A percentile compares a stretch with the other conserved stretches of the same genome.
Evolutionary conservation across 2,329 filamentous ascomycete genomes (phyloP).

Genomic region (Epichloe glyceriae): DNA sequence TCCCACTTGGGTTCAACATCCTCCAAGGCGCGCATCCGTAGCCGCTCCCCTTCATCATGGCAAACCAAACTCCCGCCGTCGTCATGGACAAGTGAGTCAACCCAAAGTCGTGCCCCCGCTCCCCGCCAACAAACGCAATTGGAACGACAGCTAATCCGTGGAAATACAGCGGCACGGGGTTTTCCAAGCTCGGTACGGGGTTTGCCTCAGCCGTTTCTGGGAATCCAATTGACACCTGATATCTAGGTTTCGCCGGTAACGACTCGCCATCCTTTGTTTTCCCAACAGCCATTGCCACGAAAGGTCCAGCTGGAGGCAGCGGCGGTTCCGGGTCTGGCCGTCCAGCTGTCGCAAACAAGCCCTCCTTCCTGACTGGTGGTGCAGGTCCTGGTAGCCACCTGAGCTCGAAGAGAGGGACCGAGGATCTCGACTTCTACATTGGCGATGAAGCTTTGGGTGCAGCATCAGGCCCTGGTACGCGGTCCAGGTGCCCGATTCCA

Average conservation of each 20-base stretch:
- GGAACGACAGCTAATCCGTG: constrained; percentile 19
- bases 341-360: constrained; percentile 85
- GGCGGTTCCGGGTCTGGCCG: constrained; percentile 74
- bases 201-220: background rate
- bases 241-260: constrained; percentile 88
- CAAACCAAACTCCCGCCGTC: constrained; percentile 98
- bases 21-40: constrained; percentile 10
- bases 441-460: constrained; percentile 89
- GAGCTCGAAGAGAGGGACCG: constrained; percentile 84
- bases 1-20: background rate
- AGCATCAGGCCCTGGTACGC: constrained; percentile 63
- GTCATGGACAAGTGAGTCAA: constrained; percentile 99
- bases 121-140: constrained; percentile 12
- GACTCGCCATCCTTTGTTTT: constrained; percentile 99
- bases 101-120: constrained; percentile 22
- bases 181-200: constrained; percentile 85
- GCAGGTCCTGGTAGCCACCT: constrained; percentile 65
- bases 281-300: constrained; percentile 95
- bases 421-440: constrained; percentile 98
- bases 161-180: constrained; percentile 80
- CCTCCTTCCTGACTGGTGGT: constrained; percentile 84
- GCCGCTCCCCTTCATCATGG: constrained; percentile 46
- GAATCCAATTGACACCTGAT: constrained; percentile 13
- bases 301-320: constrained; percentile 58
- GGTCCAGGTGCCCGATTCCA: background rate